Percentiles rank a stretch among this genome's conserved stretches.
Conservation (phyloP, 2,329 filamentous ascomycete species). For the Arthrobotrys entomopaga region DNA sequence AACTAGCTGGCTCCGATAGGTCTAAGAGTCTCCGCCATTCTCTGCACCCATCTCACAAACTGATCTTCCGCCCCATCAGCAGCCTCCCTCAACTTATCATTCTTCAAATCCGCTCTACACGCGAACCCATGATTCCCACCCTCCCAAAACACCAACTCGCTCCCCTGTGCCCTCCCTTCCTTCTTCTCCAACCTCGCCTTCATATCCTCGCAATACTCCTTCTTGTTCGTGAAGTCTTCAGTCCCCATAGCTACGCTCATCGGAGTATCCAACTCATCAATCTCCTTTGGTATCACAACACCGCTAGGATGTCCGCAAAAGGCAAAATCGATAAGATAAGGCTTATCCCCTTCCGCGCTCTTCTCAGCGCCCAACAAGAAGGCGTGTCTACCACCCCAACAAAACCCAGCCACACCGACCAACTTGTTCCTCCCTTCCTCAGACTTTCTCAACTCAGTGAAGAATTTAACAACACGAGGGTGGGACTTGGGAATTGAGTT, state of each 20-base stretch:
- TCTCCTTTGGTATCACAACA: constrained; percentile 22
- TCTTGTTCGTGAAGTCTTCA: constrained; percentile 36
- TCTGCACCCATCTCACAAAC: constrained; percentile 38
- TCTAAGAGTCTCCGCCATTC: constrained; percentile 27
- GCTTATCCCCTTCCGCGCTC: constrained; percentile 5
- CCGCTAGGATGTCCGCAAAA: constrained; percentile 35
- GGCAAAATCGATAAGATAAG: constrained; percentile 38
- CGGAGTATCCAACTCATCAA: constrained; percentile 12
- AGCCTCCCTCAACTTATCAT: constrained; percentile 35
- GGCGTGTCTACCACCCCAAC: constrained; percentile 47
- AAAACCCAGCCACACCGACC: constrained; percentile 37
- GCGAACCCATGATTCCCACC: constrained; percentile 48
- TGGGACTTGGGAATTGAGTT: constrained; percentile 15
- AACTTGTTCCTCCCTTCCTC: constrained; percentile 24
- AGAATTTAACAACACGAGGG: constrained; percentile 18
- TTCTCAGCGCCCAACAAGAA: constrained; percentile 34
- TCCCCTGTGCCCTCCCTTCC: constrained; percentile 24
- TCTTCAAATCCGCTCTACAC: constrained; percentile 35
- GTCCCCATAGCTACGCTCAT: constrained; percentile 47
- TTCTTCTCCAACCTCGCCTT: constrained; percentile 20
- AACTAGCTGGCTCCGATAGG: not conserved
- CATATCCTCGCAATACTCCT: constrained; percentile 21
- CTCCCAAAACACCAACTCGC: constrained; percentile 43
- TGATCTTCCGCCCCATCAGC: constrained; percentile 36
- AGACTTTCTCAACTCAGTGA: constrained; percentile 18